Evolutionary conservation across 208 protist genomes (phyloP), one percentile per base, ranked within the genome.

Genomic region (Tetramitus jugosus): DNA sequence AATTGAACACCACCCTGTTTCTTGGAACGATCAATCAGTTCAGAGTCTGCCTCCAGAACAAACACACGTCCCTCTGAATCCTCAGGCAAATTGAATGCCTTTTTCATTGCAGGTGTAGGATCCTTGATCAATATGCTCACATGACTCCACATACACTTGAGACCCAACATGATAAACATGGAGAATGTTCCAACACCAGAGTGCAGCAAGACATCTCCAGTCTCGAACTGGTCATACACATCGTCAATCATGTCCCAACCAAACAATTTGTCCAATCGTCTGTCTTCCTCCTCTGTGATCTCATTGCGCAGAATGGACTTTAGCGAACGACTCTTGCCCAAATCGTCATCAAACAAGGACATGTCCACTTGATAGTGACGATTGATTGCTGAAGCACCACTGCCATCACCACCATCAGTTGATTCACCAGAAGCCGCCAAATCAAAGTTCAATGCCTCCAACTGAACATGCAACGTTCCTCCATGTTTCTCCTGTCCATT

Each of bases 1-100:
- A 65, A 65, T 65, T 65, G 60, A 40, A 65, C 40, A 20, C 60
- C 60, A 65, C 60, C 60, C 26, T 33, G 33, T 65, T 65, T 33
- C 23, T 40, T 65, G 4, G 35, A 40, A n/a, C n/a, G n/a, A 40
- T 65, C 60, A 33, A 65, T 33, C 0, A 13, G 17, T 26, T 65
- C 60, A 40, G 60, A 40, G 13, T 65, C 60, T 40, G 60, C 35
- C 40, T 65, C 60, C 23, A 23, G 33, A 39, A 65, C 60, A 65
- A 40, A 65, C 2, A 65, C 23, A 62, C 2, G 6, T 7, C n/a
- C n/a, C 13, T 20, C 10, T 1, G n/a, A 7, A 62, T 17, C 14
- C 3, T 33, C 6, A 39, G 6, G n/a, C 17, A 65, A 10, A 65
- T 65, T 65, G 8, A 40, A 65, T 39, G 33, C 29, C 8, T 65